A percentile compares a stretch with the other conserved stretches of the same genome.
Evolutionary conservation across 2,329 filamentous ascomycete species (phyloP).

Genomic region (Pseudocercospora pini-densiflorae): DNA sequence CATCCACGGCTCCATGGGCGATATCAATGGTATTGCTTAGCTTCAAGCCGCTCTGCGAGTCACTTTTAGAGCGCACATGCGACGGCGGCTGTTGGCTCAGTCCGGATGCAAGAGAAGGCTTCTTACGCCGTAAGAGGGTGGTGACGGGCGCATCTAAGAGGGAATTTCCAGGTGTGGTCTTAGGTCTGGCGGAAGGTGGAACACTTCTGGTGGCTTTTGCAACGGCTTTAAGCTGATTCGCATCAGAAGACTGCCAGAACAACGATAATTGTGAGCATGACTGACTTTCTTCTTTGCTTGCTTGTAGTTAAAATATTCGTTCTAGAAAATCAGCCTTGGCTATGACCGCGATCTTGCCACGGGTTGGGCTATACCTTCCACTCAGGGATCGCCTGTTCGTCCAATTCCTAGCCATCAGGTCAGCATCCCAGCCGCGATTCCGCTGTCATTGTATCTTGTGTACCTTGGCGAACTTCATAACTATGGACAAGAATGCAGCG

Average conservation of each 20-base stretch:
- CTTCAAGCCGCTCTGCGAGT: slow-evolving; percentile 9
- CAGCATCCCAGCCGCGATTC: background rate
- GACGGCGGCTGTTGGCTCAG: background rate
- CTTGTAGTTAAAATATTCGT: slow-evolving; percentile 96
- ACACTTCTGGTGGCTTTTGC: slow-evolving; percentile 16
- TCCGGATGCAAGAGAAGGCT: slow-evolving; percentile 9
- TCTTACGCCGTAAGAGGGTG: slow-evolving; percentile 15
- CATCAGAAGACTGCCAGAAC: background rate
- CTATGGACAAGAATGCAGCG: background rate
- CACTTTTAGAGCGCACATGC: slow-evolving; percentile 20
- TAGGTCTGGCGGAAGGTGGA: slow-evolving; percentile 11
- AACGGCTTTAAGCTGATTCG: slow-evolving; percentile 14
- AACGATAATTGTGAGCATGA: background rate
- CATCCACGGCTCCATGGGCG: slow-evolving; percentile 20
- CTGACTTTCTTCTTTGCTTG: slow-evolving; percentile 22
- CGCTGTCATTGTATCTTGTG: background rate
- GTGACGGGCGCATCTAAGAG: slow-evolving; percentile 20
- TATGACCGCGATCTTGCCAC: background rate
- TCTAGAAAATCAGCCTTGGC: slow-evolving; percentile 6
- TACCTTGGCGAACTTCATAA: slow-evolving; percentile 35
- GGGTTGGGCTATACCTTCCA: slow-evolving; percentile 63
- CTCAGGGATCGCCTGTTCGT: slow-evolving; percentile 88
- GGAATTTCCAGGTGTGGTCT: slow-evolving; percentile 18
- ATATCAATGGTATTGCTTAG: background rate
- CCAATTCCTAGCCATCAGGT: slow-evolving; percentile 62